Conservation (phyloP, 148 eudicot species). For the Nepenthes mirabilis region DNA sequence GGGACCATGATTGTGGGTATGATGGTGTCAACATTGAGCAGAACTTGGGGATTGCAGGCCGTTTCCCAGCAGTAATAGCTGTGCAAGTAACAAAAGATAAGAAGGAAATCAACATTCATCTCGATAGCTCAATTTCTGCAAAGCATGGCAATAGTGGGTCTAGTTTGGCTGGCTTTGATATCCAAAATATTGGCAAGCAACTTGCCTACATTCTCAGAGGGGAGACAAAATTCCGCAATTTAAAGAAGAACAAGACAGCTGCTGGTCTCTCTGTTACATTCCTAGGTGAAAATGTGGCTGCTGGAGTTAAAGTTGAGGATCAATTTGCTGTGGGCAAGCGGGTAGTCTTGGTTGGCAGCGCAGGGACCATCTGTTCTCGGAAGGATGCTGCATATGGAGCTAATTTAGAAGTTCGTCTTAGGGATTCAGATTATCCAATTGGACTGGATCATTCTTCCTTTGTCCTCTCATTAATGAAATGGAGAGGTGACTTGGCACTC, state of each 20-base stretch:
- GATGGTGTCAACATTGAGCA: slow-evolving; percentile 94
- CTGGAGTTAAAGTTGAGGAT: slow-evolving; percentile 77
- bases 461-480: slow-evolving; percentile 41
- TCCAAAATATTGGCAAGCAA: slow-evolving; percentile 80
- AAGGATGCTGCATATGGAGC: slow-evolving; percentile 65
- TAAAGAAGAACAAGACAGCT: slow-evolving; percentile 68
- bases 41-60: slow-evolving; percentile 49
- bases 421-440: slow-evolving; percentile 47
- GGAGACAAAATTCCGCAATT: slow-evolving; percentile 58
- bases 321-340: slow-evolving; percentile 58
- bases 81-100: slow-evolving; percentile 82
- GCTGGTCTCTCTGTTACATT: slow-evolving; percentile 68
- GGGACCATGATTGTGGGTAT: slow-evolving; percentile 99
- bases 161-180: slow-evolving; percentile 71
- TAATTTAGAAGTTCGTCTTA: slow-evolving; percentile 43
- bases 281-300: slow-evolving; percentile 70
- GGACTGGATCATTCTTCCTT: slow-evolving; percentile 51
- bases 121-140: slow-evolving; percentile 76
- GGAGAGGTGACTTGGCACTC: slow-evolving; percentile 56
- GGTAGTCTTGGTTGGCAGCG: slow-evolving; percentile 52
- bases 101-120: slow-evolving; percentile 72
- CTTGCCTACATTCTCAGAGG: slow-evolving; percentile 63
- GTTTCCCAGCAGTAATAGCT: slow-evolving; percentile 52
- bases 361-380: slow-evolving; percentile 45
- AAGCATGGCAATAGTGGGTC: slow-evolving; percentile 79